Conservation (phyloP, 2,329 filamentous ascomycete species). For the Ceratocystis ficicola region DNA sequence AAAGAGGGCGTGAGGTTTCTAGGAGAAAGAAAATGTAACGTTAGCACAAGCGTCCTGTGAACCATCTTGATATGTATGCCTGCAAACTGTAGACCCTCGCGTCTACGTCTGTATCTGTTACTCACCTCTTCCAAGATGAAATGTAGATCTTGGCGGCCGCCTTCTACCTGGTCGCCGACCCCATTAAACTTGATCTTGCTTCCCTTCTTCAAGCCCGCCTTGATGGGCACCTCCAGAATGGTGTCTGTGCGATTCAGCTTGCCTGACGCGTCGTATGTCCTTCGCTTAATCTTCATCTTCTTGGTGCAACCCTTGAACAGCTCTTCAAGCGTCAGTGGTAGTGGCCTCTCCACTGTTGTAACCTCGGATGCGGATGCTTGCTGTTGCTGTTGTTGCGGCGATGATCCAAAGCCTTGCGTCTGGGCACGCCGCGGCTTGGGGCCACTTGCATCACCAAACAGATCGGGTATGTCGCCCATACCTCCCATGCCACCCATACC, state of each 20-base stretch:
- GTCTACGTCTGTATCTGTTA: constrained; percentile 15
- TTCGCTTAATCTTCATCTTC: constrained; percentile 97
- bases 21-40: constrained; percentile 23
- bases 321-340: constrained; percentile 77
- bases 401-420: constrained; percentile 11
- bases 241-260: constrained; percentile 81
- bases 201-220: constrained; percentile 87
- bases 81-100: not conserved
- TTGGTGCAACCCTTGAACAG: constrained; percentile 77
- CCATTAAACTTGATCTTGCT: constrained; percentile 98
- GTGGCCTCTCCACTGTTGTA: constrained; percentile 73
- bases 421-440: constrained; percentile 8
- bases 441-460: constrained; percentile 6
- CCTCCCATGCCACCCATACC: constrained; percentile 36
- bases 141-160: constrained; percentile 87
- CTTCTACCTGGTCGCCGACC: constrained; percentile 95
- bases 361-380: constrained; percentile 57
- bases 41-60: constrained; percentile 30
- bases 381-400: constrained; percentile 28
- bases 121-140: constrained; percentile 89
- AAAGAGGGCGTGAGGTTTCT: constrained; percentile 82
- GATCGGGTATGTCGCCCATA: constrained; percentile 31
- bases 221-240: constrained; percentile 88
- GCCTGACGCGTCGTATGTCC: constrained; percentile 66
- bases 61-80: no score